phyloP scores from a whole-genome alignment of 352 stramenopile species.

The Thraustochytrium striatum region DNA sequence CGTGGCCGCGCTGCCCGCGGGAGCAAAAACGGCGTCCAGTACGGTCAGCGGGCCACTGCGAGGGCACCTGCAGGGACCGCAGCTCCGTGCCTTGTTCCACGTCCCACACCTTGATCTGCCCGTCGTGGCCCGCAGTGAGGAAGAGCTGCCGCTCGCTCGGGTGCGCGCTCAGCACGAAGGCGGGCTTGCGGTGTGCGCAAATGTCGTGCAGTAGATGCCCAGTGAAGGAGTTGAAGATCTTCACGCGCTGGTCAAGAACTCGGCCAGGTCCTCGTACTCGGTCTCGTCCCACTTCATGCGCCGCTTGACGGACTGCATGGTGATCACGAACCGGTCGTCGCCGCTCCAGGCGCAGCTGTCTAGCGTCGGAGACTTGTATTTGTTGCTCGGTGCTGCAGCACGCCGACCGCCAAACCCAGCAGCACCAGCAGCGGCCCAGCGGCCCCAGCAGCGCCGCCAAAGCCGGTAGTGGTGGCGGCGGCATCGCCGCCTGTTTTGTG shows the following conservation, averaged over 20 bases:
- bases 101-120: constrained; percentile 74
- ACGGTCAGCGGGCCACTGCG: constrained; percentile 67
- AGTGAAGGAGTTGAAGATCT: constrained; percentile 53
- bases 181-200: constrained; percentile 68
- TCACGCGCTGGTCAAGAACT: constrained; percentile 50
- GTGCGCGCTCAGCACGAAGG: constrained; percentile 71
- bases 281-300: constrained; percentile 22
- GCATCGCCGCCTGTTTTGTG: neutral
- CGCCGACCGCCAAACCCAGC: neutral
- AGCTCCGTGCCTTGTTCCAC: constrained; percentile 66
- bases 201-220: constrained; percentile 49
- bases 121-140: constrained; percentile 73
- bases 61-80: constrained; percentile 61
- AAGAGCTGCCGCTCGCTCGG: constrained; percentile 68
- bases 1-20: constrained; percentile 57
- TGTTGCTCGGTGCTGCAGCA: neutral
- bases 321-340: constrained; percentile 69
- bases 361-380: constrained; percentile 46
- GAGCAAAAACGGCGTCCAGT: constrained; percentile 69
- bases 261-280: constrained; percentile 26
- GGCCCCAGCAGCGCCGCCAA: too few relatives aligned
- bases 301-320: constrained; percentile 64
- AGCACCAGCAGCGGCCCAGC: too few relatives aligned
- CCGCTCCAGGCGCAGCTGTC: constrained; percentile 65
- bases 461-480: constrained; percentile 50